phyloP scores from a whole-genome alignment of 192 early-diverging fungal species.

The Coemansia biformis region DNA sequence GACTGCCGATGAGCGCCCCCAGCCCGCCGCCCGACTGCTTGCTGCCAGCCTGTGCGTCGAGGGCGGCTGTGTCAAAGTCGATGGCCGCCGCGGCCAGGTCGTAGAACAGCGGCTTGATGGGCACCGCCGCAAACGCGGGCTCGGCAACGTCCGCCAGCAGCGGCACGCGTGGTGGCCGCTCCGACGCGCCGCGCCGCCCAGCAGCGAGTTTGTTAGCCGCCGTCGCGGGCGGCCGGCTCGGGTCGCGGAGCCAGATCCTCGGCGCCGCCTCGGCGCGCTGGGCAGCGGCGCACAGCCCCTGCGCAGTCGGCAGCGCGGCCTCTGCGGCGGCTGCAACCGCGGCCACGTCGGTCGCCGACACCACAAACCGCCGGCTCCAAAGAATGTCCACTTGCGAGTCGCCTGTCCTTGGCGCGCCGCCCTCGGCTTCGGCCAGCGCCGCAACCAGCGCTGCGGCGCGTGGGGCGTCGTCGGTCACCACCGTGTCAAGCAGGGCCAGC shows the following conservation, averaged over 20 bases:
- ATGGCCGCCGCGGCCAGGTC: constrained; percentile 38
- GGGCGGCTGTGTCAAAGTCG: constrained; percentile 34
- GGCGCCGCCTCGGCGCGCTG: neutral
- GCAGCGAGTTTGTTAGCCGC: constrained; percentile 13
- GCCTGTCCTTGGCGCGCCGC: constrained; percentile 1
- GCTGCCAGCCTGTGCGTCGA: constrained; percentile 20
- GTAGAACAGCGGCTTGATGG: constrained; percentile 46
- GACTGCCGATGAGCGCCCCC: constrained; percentile 1
- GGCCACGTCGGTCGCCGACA: constrained; percentile 5
- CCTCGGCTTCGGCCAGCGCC: constrained; percentile 2
- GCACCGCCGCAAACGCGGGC: constrained; percentile 18
- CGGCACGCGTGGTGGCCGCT: constrained; percentile 9
- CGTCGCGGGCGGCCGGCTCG: constrained; percentile 7
- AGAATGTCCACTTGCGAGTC: constrained; percentile 5
- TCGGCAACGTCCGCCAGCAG: constrained; percentile 23
- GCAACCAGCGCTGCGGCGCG: constrained; percentile 3
- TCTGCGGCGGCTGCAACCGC: constrained; percentile 1
- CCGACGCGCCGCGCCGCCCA: neutral
- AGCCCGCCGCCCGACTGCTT: constrained; percentile 15
- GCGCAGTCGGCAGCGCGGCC: constrained; percentile 8
- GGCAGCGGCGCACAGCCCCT: constrained; percentile 12
- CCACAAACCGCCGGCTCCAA: constrained; percentile 11
- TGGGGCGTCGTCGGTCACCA: constrained; percentile 15
- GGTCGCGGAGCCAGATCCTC: constrained; percentile 3
- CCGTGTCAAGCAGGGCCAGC: constrained; percentile 33